phyloP scores from a whole-genome alignment of 106 monocot species.

The Dioscorea zingiberensis region DNA sequence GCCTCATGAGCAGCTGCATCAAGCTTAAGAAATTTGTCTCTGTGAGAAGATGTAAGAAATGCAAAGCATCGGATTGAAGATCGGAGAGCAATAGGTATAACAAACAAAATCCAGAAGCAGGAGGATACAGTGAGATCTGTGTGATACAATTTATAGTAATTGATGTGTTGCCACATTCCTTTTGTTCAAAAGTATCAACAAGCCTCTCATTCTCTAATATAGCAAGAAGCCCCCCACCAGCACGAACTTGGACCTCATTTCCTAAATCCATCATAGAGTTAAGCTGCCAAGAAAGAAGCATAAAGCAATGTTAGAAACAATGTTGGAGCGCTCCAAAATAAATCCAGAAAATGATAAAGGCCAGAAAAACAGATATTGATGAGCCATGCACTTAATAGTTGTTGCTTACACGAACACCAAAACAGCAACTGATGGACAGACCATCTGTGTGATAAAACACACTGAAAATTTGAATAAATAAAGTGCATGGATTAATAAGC shows the following conservation, averaged over 20 bases:
- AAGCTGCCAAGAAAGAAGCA: conserved; percentile 45
- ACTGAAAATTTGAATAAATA: no score
- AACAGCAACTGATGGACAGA: no score
- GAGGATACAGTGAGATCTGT: conserved; percentile 91
- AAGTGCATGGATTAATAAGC: no score
- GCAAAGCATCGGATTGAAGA: neutral
- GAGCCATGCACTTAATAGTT: no score
- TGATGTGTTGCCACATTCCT: conserved; percentile 63
- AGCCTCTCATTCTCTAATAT: conserved; percentile 90
- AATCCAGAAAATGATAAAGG: no score
- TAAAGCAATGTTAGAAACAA: no score
- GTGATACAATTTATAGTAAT: conserved; percentile 72
- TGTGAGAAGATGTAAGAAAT: conserved; percentile 51
- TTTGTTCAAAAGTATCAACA: conserved; percentile 67
- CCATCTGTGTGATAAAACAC: no score
- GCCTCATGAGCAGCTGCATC: conserved; percentile 92
- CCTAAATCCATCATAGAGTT: conserved; percentile 97
- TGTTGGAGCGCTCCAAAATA: no score
- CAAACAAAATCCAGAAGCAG: conserved; percentile 1
- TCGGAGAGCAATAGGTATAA: neutral
- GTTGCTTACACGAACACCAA: no score
- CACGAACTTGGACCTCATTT: conserved; percentile 93
- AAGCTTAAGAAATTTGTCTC: conserved; percentile 93
- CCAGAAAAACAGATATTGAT: no score
- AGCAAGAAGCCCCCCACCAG: conserved; percentile 87